Base-by-base conservation (phyloP, 2,329 filamentous ascomycete genomes). In the Colletotrichum chlorophyti region DNA sequence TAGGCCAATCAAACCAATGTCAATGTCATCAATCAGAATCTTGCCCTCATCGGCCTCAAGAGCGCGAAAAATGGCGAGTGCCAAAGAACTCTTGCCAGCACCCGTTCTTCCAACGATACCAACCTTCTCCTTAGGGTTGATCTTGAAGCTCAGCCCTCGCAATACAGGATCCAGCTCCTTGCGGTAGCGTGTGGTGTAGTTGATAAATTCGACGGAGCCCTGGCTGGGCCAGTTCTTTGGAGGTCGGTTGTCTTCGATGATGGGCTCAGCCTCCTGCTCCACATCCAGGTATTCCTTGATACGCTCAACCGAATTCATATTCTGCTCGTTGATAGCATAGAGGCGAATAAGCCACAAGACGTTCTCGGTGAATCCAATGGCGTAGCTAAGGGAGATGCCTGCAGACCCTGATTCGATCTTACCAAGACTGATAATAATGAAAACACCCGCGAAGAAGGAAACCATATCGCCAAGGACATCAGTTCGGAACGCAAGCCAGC, bases 261-360 rank as follows among this genome's bases (percentile, higher is more conserved):
- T 79, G 1, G 91, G 82, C 1, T 84, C 80, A 1, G 95, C 93
- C 76, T 99, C 95, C 72, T 97, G 94, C 66, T 98, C 94, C 1
- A 99, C 91, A 40, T 98, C 92, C 31, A 98, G 84, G 70, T 98
- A 99, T 72, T 99, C 95, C 78, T 97, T 96, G 70, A 99, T 89
- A 69, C 95, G 91, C 76, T 99, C 95, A 45, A 98, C 93, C 3
- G 94, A 94, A 76, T 99, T 99, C 95, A 99, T 98, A 76, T 97
- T 98, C 75, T 99, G 95, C 76, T 99, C 95, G 68, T 98, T 97
- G 70, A 91, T 87, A 0, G 93, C 90, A 72, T 99, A 99, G 12
- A 97, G 82, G 42, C 95, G 89, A 26, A 99, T 93, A 53, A 98
- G 87, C 95, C 95, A 99, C 15, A 99, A 78, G 6, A 99, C 90